Conservation (phyloP, 2,329 filamentous ascomycete genomes). For the Amylocarpus encephaloides region DNA sequence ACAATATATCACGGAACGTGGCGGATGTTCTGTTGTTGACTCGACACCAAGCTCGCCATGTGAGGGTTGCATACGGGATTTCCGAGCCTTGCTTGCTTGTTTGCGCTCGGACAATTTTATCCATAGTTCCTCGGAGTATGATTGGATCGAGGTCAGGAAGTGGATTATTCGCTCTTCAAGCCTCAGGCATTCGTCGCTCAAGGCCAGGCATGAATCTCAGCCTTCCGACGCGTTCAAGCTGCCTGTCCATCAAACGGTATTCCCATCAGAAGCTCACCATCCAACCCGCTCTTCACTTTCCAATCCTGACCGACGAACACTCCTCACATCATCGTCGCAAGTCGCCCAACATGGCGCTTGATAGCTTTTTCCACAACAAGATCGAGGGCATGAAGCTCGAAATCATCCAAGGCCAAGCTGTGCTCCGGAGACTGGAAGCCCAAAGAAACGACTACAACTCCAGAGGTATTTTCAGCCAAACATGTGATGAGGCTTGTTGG, state of each 20-base stretch:
- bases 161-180: too few species aligned
- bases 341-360: slow-evolving; percentile 77
- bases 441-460: slow-evolving; percentile 99
- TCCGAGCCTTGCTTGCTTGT: too few species aligned
- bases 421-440: slow-evolving; percentile 88
- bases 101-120: neutral
- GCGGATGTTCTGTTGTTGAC: neutral
- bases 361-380: slow-evolving; percentile 99
- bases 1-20: neutral
- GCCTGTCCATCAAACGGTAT: neutral
- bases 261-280: neutral
- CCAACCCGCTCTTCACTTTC: neutral
- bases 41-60: neutral
- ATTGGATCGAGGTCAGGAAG: too few species aligned
- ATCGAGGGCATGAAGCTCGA: slow-evolving; percentile 99
- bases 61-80: neutral
- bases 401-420: slow-evolving; percentile 97
- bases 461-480: slow-evolving; percentile 40
- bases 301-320: neutral
- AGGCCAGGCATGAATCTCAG: neutral
- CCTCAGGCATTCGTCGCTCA: neutral
- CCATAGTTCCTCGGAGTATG: neutral
- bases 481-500: neutral
- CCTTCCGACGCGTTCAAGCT: neutral
- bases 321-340: neutral